These are phyloP conservation scores for Dictyostelium firmibasis DNA, from an alignment of 78 protist species.

Conservation along the genomic window DNA sequence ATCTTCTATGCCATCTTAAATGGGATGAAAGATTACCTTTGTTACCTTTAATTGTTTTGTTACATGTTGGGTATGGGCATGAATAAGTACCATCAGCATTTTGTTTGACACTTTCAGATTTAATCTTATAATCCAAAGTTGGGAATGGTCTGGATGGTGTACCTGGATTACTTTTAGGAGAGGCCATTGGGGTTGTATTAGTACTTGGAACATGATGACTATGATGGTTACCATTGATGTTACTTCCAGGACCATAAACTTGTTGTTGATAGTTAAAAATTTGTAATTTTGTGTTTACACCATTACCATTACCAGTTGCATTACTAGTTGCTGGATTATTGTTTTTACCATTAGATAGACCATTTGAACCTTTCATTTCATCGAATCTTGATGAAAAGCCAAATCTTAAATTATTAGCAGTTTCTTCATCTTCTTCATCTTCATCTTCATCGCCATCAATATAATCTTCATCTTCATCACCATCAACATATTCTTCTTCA, in stretches of 20 bases:
- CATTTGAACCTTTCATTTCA: conserved; percentile 8
- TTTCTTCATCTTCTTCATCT: neutral
- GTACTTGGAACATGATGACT: conserved; percentile 8
- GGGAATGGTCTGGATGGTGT: conserved; percentile 76
- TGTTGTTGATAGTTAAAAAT: conserved; percentile 5
- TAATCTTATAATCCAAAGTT: conserved; percentile 57
- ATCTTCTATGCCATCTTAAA: conserved; percentile 66
- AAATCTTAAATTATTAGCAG: neutral
- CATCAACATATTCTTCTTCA: neutral
- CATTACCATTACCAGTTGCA: neutral
- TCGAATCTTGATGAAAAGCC: conserved; percentile 14
- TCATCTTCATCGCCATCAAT: neutral
- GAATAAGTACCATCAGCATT: conserved; percentile 69
- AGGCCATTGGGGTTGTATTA: conserved; percentile 16
- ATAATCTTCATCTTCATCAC: conserved; percentile 14
- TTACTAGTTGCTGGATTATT: neutral
- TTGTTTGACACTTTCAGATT: conserved; percentile 52
- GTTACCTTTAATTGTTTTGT: conserved; percentile 68
- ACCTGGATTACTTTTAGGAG: conserved; percentile 58
- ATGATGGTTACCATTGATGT: neutral
- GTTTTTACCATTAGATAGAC: no score
- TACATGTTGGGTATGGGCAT: conserved; percentile 67
- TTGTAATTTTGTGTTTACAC: neutral
- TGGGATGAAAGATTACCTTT: conserved; percentile 67
- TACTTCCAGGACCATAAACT: neutral